phyloP scores from a whole-genome alignment of 495 filamentous ascomycete genomes.

The Aspergillus indologenus region DNA sequence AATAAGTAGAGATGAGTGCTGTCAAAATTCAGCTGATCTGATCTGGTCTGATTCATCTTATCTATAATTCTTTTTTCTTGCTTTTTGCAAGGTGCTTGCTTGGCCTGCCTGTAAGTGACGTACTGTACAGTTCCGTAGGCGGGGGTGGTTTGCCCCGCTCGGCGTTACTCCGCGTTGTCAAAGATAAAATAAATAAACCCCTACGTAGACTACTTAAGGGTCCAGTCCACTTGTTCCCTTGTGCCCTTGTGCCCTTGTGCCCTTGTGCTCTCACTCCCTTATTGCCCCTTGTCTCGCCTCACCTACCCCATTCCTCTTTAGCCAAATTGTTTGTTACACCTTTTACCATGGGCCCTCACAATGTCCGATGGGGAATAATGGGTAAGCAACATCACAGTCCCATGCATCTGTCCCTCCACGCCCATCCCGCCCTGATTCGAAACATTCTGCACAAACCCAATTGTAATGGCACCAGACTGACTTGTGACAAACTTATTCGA shows the following conservation, averaged over 20 bases:
- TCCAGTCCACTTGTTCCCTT: neutral
- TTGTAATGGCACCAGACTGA: constrained; percentile 17
- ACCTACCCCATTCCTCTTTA: neutral
- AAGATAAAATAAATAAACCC: constrained; percentile 2
- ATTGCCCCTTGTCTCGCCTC: neutral
- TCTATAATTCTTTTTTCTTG: too few species aligned
- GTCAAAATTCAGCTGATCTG: too few species aligned
- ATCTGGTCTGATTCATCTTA: too few species aligned
- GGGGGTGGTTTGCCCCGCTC: constrained; percentile 29
- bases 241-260: too few species aligned
- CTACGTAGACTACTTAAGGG: too few species aligned
- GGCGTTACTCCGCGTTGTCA: constrained; percentile 26
- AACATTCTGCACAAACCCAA: too few species aligned
- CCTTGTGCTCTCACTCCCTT: neutral
- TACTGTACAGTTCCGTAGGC: too few species aligned
- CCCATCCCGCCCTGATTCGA: too few species aligned
- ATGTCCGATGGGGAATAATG: constrained; percentile 76
- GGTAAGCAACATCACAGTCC: constrained; percentile 34
- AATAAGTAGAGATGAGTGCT: too few species aligned
- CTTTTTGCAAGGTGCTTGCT: neutral
- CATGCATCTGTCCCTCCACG: neutral
- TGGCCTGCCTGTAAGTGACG: neutral
- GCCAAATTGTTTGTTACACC: neutral
- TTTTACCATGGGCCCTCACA: constrained; percentile 50
- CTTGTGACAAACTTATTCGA: neutral